Percentiles rank a stretch among this genome's conserved stretches.
phyloP scores from a whole-genome alignment of 2,329 filamentous ascomycete species.

The Exophiala sp. region DNA sequence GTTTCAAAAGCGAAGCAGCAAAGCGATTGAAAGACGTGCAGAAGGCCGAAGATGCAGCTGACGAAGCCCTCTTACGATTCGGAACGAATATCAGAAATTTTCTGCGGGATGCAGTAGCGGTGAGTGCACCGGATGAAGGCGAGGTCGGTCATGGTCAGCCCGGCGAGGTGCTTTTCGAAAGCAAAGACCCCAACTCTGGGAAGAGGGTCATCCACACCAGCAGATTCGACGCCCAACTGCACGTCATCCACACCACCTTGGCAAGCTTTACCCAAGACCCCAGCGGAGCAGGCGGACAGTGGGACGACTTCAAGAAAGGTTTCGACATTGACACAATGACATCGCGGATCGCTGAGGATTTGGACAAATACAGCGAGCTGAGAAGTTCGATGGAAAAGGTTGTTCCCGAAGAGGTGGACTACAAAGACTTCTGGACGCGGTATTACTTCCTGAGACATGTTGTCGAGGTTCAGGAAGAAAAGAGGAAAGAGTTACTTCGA shows the following conservation, averaged over 20 bases:
- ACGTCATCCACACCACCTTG: conserved; percentile 82
- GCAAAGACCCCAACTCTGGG: conserved; percentile 74
- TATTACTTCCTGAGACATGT: conserved; percentile 94
- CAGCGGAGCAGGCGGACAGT: conserved; percentile 47
- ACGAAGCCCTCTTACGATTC: conserved; percentile 88
- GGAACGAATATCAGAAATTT: conserved; percentile 86
- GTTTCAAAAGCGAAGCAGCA: conserved; percentile 69
- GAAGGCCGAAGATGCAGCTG: conserved; percentile 87
- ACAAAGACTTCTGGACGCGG: conserved; percentile 82
- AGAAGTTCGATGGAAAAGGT: conserved; percentile 87
- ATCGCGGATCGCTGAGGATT: conserved; percentile 69
- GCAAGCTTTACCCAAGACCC: conserved; percentile 82
- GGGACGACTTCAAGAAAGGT: conserved; percentile 61
- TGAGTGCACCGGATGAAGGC: conserved; percentile 63
- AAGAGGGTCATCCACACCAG: conserved; percentile 94
- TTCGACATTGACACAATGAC: conserved; percentile 85
- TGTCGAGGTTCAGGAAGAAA: conserved; percentile 86
- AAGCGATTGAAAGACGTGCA: conserved; percentile 85
- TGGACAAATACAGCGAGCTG: conserved; percentile 82
- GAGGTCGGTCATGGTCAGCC: conserved; percentile 34
- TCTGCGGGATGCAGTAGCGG: conserved; percentile 80
- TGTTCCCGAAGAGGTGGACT: conserved; percentile 88
- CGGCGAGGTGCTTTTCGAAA: conserved; percentile 76
- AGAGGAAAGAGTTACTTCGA: conserved; percentile 81
- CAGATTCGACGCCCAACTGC: conserved; percentile 88